These are phyloP conservation scores for Kentomonas sorsogonicus DNA, from an alignment of 208 protist genomes.

Conservation along the genomic window DNA sequence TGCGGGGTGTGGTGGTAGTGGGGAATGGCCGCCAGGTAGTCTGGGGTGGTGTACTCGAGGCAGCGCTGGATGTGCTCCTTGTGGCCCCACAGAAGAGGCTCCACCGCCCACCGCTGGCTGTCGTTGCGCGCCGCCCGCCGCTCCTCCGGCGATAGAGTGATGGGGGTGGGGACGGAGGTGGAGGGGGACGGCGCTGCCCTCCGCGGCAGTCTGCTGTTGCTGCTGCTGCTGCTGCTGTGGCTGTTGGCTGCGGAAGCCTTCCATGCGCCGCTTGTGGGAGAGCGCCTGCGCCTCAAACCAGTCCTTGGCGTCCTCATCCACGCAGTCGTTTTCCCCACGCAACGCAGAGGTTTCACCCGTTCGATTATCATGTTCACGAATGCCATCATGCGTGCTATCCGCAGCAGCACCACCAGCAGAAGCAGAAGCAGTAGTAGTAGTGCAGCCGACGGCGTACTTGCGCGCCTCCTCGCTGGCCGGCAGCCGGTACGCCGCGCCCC, in stretches of 20 bases:
- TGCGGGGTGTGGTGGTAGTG: no score
- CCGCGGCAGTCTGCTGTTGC: constrained; percentile 6
- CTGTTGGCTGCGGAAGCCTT: no score
- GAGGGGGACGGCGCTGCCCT: background rate
- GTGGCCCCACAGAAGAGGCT: constrained; percentile 84
- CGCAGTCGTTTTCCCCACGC: no score
- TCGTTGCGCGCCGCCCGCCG: constrained; percentile 7
- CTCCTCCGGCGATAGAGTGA: constrained; percentile 4
- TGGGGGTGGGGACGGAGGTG: background rate
- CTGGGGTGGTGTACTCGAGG: constrained; percentile 37
- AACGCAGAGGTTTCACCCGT: background rate
- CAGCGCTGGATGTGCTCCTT: constrained; percentile 58
- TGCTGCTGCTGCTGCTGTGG: constrained; percentile 8
- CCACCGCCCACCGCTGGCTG: constrained; percentile 40
- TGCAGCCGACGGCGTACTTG: no score
- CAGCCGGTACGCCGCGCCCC: no score
- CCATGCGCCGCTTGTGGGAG: no score
- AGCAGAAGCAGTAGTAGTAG: no score
- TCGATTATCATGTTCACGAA: background rate
- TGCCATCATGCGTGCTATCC: background rate
- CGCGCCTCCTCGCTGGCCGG: no score
- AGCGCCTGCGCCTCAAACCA: no score
- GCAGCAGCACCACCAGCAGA: no score
- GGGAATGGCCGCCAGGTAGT: no score
- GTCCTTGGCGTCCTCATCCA: no score